Conservation (phyloP, 345 rosid genomes). For the Eutrema yunnanense region DNA sequence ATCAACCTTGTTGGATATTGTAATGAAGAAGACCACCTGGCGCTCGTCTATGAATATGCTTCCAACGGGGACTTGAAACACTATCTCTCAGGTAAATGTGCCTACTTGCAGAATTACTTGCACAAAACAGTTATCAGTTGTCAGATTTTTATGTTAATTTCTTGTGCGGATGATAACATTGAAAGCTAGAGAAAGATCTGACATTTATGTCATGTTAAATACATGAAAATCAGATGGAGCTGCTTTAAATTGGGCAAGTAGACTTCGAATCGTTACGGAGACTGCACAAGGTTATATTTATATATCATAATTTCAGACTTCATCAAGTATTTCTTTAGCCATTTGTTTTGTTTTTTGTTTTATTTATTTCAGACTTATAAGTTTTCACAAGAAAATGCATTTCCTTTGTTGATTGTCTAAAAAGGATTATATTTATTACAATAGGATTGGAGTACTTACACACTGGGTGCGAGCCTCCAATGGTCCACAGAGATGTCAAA, state of each 20-base stretch:
- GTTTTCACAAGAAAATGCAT: background rate
- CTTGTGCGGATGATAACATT: background rate
- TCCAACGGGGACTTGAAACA: slow-evolving; percentile 18
- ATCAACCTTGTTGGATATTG: slow-evolving; percentile 36
- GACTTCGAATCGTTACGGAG: slow-evolving; percentile 32
- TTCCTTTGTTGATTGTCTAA: background rate
- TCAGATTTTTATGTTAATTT: background rate
- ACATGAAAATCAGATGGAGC: background rate
- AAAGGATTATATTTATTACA: background rate
- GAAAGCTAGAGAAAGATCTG: background rate
- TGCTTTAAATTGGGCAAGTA: slow-evolving; percentile 30
- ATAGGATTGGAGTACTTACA: slow-evolving; percentile 41
- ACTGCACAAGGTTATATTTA: slow-evolving; percentile 36
- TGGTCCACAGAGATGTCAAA: slow-evolving; percentile 40
- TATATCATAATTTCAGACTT: too few relatives aligned
- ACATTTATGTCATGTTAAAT: background rate
- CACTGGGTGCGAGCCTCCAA: slow-evolving; percentile 37
- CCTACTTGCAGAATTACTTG: background rate
- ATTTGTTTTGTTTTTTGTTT: too few relatives aligned
- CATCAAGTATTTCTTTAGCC: background rate
- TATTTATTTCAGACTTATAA: too few relatives aligned
- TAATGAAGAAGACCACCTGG: slow-evolving; percentile 19
- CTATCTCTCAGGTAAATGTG: slow-evolving; percentile 13
- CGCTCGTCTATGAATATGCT: slow-evolving; percentile 36
- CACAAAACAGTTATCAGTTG: background rate